Evolutionary conservation across 2,329 filamentous ascomycete genomes (phyloP).

Genomic region (Pyrenochaeta sp.): DNA sequence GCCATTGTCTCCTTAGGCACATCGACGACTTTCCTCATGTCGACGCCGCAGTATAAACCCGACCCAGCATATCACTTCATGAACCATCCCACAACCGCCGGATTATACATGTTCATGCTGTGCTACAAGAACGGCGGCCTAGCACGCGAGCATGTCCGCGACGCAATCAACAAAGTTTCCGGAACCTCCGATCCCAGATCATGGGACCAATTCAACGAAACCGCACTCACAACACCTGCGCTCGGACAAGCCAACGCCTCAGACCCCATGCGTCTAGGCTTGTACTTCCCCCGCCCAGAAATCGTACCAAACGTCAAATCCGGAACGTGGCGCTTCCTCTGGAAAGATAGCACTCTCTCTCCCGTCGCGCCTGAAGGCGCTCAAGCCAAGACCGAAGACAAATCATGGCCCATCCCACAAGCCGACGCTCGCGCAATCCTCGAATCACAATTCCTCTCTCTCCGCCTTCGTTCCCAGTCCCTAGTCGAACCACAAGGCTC

Average conservation of each 20-base stretch:
- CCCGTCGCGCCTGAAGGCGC: constrained; percentile 55
- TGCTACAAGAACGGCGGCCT: constrained; percentile 99
- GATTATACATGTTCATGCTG: constrained; percentile 99
- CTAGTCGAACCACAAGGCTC: constrained; percentile 68
- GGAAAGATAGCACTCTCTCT: constrained; percentile 59
- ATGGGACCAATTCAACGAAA: constrained; percentile 84
- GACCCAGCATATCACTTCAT: constrained; percentile 96
- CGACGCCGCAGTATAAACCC: constrained; percentile 87
- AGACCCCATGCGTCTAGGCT: constrained; percentile 79
- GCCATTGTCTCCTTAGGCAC: constrained; percentile 96
- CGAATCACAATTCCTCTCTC: constrained; percentile 92
- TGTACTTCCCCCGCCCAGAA: constrained; percentile 96
- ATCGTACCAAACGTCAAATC: constrained; percentile 90
- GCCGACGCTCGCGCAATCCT: constrained; percentile 87
- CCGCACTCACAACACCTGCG: constrained; percentile 72
- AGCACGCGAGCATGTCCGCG: constrained; percentile 87
- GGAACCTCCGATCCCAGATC: constrained; percentile 55
- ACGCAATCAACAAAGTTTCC: constrained; percentile 71
- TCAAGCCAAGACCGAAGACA: constrained; percentile 42
- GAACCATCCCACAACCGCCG: constrained; percentile 91
- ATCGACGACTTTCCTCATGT: constrained; percentile 97
- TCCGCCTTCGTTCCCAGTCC: constrained; percentile 82
- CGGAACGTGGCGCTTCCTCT: constrained; percentile 86
- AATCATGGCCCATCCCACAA: constrained; percentile 61
- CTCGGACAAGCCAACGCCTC: constrained; percentile 65